Percentiles rank a stretch among this genome's conserved stretches.
Conservation (phyloP, 1,284 basidiomycete species). For the Moniliella sp. region DNA sequence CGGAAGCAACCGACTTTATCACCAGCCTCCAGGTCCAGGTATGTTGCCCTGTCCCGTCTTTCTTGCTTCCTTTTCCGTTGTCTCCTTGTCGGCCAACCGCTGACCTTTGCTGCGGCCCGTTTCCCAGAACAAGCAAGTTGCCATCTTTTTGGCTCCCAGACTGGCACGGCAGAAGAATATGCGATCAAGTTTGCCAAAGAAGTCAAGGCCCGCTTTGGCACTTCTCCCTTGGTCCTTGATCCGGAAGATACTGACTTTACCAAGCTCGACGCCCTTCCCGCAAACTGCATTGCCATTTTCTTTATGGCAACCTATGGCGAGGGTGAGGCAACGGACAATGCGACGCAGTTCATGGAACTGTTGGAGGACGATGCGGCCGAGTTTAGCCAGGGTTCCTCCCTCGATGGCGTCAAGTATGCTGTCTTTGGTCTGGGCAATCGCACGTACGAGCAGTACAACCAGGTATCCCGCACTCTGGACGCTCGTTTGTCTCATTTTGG, state of each 20-base stretch:
- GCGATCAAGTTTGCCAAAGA: conserved; percentile 31
- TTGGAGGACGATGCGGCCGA: conserved; percentile 63
- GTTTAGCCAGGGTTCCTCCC: conserved; percentile 57
- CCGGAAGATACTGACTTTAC: conserved; percentile 60
- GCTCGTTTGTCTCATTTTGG: conserved; percentile 54
- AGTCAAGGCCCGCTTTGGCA: conserved; percentile 30
- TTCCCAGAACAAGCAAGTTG: conserved; percentile 25
- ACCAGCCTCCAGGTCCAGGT: conserved; percentile 14
- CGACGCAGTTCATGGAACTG: conserved; percentile 81
- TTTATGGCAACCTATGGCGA: conserved; percentile 96
- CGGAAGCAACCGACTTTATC: conserved; percentile 10
- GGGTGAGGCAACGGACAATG: conserved; percentile 94
- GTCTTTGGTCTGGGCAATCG: conserved; percentile 82
- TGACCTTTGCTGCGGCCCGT: background rate
- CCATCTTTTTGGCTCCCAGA: conserved; percentile 31
- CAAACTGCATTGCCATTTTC: conserved; percentile 67
- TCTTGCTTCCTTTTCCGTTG: background rate
- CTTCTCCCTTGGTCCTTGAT: conserved; percentile 27
- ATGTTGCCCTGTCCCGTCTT: background rate
- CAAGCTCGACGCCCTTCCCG: conserved; percentile 70
- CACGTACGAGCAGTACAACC: conserved; percentile 62
- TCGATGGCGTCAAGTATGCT: conserved; percentile 78
- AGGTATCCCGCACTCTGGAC: conserved; percentile 63
- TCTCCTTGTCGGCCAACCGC: background rate
- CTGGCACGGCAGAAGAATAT: conserved; percentile 32